A percentile compares a stretch with the other conserved stretches of the same genome.
phyloP scores from a whole-genome alignment of 495 filamentous ascomycete genomes.

The Collariella sp. region DNA sequence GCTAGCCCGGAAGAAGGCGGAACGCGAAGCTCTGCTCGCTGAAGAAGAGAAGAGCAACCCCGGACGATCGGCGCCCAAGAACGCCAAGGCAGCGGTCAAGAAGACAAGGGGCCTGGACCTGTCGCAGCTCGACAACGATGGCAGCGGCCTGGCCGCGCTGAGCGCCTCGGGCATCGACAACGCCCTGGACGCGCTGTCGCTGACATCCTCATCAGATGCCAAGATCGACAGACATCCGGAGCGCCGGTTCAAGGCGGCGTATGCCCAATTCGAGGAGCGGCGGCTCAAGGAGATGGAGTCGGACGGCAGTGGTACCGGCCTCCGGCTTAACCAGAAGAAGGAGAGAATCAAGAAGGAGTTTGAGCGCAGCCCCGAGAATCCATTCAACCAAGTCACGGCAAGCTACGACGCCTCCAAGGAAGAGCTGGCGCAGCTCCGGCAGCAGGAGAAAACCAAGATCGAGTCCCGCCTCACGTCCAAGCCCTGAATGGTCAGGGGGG shows the following conservation, averaged over 20 bases:
- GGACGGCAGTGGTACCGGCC: constrained; percentile 59
- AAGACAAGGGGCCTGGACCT: constrained; percentile 64
- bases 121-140: constrained; percentile 54
- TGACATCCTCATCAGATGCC: constrained; percentile 43
- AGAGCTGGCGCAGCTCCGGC: constrained; percentile 58
- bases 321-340: constrained; percentile 71
- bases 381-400: constrained; percentile 74
- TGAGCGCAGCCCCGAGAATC: constrained; percentile 82
- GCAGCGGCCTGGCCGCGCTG: constrained; percentile 43
- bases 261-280: constrained; percentile 76
- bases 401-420: constrained; percentile 68
- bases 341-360: constrained; percentile 82
- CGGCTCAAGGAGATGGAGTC: constrained; percentile 74
- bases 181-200: constrained; percentile 70
- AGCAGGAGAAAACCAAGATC: constrained; percentile 62
- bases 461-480: constrained; percentile 54
- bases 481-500: constrained; percentile 7
- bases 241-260: constrained; percentile 77
- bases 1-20: constrained; percentile 76
- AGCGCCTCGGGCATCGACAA: constrained; percentile 85
- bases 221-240: constrained; percentile 85
- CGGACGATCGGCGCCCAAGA: constrained; percentile 52
- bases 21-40: constrained; percentile 70
- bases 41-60: constrained; percentile 72
- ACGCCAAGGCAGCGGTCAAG: constrained; percentile 52